Conservation (phyloP, 1,284 basidiomycete genomes). For the Schizophyllum amplum region DNA sequence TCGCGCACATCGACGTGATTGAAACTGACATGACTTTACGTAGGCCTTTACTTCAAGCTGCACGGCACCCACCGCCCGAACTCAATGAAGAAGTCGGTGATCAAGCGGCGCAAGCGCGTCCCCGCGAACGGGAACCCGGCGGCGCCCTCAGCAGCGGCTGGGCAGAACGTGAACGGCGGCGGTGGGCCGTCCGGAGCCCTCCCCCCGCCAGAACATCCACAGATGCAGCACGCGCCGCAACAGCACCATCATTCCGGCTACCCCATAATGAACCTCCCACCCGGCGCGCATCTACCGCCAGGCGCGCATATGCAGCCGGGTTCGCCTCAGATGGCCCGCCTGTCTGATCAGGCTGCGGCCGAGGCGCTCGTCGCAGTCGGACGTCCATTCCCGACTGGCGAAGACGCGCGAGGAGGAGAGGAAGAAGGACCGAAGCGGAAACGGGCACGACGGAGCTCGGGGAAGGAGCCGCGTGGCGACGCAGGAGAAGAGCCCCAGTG, state of each 20-base stretch:
- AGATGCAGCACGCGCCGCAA: not conserved
- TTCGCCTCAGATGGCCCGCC: conserved; percentile 31
- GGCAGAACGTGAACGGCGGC: not conserved
- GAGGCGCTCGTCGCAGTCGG: conserved; percentile 77
- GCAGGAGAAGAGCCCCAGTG: conserved; percentile 16
- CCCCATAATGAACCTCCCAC: not conserved
- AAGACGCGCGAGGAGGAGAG: conserved; percentile 26
- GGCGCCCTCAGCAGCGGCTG: conserved; percentile 10
- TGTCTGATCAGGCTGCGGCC: conserved; percentile 77
- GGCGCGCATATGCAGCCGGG: conserved; percentile 4
- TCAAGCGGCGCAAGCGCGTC: conserved; percentile 95
- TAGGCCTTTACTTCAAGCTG: conserved; percentile 96
- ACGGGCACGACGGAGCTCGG: conserved; percentile 6
- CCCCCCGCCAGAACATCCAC: not conserved
- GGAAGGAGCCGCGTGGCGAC: not conserved
- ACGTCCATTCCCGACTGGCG: conserved; percentile 46
- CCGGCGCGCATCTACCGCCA: not conserved
- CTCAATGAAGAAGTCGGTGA: conserved; percentile 98
- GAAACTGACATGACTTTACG: conserved; percentile 7
- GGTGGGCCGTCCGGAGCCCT: not conserved
- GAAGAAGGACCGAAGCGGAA: conserved; percentile 21
- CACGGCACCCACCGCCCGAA: conserved; percentile 96
- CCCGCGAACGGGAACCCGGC: conserved; percentile 50
- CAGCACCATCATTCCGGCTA: not conserved
- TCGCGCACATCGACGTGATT: conserved; percentile 1